Conservation (phyloP, 1,139 yeast species). For the Saccharomyces hybrid region DNA sequence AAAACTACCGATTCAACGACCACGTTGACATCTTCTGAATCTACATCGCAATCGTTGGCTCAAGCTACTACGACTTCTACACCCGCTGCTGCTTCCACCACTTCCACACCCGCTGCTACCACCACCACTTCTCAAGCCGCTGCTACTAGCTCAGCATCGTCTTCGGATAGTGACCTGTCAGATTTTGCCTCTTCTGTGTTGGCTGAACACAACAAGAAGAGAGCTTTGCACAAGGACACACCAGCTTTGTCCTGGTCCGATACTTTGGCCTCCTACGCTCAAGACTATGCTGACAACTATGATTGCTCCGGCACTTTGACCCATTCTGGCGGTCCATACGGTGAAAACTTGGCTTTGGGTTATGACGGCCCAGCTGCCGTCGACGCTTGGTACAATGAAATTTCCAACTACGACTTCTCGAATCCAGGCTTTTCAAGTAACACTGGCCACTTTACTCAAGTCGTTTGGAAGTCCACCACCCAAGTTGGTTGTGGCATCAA, state of each 20-base stretch:
- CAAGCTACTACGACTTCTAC: slow-evolving; percentile 9
- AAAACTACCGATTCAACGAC: slow-evolving; percentile 5
- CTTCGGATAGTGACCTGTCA: slow-evolving; percentile 17
- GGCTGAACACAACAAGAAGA: slow-evolving; percentile 57
- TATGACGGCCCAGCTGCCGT: slow-evolving; percentile 52
- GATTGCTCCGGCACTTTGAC: slow-evolving; percentile 59
- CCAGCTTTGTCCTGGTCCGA: slow-evolving; percentile 54
- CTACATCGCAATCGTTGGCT: slow-evolving; percentile 8
- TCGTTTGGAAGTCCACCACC: slow-evolving; percentile 67
- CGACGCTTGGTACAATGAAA: slow-evolving; percentile 80
- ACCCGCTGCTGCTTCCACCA: slow-evolving; percentile 1
- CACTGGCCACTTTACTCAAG: slow-evolving; percentile 75
- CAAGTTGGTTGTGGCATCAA: slow-evolving; percentile 67
- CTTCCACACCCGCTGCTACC: slow-evolving; percentile 17
- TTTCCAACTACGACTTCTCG: slow-evolving; percentile 46
- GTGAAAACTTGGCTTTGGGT: slow-evolving; percentile 85
- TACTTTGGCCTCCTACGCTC: slow-evolving; percentile 57
- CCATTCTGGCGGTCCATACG: slow-evolving; percentile 75
- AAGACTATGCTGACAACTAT: slow-evolving; percentile 57
- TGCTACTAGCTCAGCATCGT: slow-evolving; percentile 15
- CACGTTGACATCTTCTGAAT: slow-evolving; percentile 6
- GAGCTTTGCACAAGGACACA: slow-evolving; percentile 57
- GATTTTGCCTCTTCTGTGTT: slow-evolving; percentile 40
- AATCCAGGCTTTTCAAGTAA: slow-evolving; percentile 36
- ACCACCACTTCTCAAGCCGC: slow-evolving; percentile 21